Evolutionary conservation across 768 basidiomycete species (phyloP).

Genomic region (Mycena belliarum): DNA sequence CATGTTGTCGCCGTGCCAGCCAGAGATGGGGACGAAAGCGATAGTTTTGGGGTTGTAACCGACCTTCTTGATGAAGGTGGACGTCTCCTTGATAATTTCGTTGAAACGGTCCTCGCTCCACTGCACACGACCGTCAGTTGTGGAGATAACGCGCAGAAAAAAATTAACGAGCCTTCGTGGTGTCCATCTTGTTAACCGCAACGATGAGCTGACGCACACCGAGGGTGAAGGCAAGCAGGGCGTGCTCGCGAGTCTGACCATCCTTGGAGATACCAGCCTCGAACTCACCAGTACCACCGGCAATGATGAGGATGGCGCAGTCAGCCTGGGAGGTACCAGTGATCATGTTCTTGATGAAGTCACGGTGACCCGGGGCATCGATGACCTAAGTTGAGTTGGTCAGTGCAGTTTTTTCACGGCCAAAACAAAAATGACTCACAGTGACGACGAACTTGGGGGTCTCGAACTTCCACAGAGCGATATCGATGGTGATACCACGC

Average conservation of each 20-base stretch:
- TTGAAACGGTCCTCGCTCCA: conserved; percentile 99
- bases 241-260: conserved; percentile 99
- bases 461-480: conserved; percentile 99
- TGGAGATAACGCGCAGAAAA: neutral
- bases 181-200: conserved; percentile 99
- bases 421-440: conserved; percentile 46
- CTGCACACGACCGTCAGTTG: conserved; percentile 39
- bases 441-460: conserved; percentile 96
- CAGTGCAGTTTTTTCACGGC: conserved; percentile 5
- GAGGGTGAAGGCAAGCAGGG: conserved; percentile 98
- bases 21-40: conserved; percentile 98
- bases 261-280: conserved; percentile 99
- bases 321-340: conserved; percentile 99
- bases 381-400: conserved; percentile 68
- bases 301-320: conserved; percentile 99
- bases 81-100: conserved; percentile 98
- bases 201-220: conserved; percentile 99
- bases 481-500: conserved; percentile 99
- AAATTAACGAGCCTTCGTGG: conserved; percentile 72
- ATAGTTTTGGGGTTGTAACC: conserved; percentile 99
- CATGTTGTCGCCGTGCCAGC: conserved; percentile 99
- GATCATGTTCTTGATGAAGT: conserved; percentile 99
- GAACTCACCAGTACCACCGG: conserved; percentile 99
- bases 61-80: conserved; percentile 99
- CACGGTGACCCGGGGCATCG: conserved; percentile 99